Evolutionary conservation across 129 eudicot genomes (phyloP).

Genomic region (Saposhnikovia divaricata): DNA sequence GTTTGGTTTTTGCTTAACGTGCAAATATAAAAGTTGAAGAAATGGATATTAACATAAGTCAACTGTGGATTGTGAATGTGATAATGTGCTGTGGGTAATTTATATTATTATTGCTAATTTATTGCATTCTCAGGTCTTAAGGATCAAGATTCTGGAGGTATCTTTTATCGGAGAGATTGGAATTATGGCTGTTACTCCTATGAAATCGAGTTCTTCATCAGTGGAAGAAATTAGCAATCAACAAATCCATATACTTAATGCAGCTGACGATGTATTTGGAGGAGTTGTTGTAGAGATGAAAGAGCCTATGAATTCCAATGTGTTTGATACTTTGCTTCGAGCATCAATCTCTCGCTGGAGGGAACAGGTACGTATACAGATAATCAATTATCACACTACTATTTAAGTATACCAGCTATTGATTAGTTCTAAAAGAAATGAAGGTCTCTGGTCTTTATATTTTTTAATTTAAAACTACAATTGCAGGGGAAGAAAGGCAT

Average conservation of each 20-base stretch:
- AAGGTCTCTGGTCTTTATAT: not conserved
- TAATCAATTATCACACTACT: not conserved
- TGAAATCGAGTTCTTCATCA: not conserved
- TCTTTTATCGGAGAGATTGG: not conserved
- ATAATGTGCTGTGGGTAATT: not conserved
- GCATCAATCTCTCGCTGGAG: slow-evolving; percentile 41
- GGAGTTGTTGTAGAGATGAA: slow-evolving; percentile 40
- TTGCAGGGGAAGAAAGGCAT: slow-evolving; percentile 51
- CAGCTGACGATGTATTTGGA: slow-evolving; percentile 29
- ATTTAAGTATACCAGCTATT: not conserved
- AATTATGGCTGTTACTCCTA: slow-evolving; percentile 7
- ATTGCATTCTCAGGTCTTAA: not conserved
- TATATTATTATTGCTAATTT: not conserved
- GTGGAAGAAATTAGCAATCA: slow-evolving; percentile 14
- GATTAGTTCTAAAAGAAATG: not conserved
- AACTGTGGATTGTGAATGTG: not conserved
- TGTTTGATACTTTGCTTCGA: slow-evolving; percentile 34
- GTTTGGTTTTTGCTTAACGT: not conserved
- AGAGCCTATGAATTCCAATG: slow-evolving; percentile 26
- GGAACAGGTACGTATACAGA: slow-evolving; percentile 21
- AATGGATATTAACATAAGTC: no score
- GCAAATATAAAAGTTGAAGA: not conserved
- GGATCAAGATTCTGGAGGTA: not conserved
- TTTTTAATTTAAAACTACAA: not conserved
- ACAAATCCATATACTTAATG: slow-evolving; percentile 25